Evolutionary conservation across 371 early-diverging fungal species (phyloP).

Genomic region (Zychaea mexicana): DNA sequence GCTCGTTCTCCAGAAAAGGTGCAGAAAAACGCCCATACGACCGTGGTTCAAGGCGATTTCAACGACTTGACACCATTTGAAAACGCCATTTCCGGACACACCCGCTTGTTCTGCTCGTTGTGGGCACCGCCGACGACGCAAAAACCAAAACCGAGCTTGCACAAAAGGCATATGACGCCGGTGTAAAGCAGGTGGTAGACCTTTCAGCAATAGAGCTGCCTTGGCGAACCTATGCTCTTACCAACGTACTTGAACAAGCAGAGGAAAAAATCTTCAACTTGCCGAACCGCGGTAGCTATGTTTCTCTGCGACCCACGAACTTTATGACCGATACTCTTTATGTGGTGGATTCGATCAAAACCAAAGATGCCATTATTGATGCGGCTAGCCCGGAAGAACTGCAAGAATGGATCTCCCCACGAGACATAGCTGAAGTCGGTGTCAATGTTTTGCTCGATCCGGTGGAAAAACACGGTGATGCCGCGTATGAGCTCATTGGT

Average conservation of each 20-base stretch:
- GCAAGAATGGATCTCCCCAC: slow-evolving; percentile 18
- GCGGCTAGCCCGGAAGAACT: not conserved
- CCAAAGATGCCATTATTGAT: slow-evolving; percentile 6
- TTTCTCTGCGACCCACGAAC: slow-evolving; percentile 32
- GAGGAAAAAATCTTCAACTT: not conserved
- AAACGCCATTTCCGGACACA: slow-evolving; percentile 13
- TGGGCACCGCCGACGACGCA: not conserved
- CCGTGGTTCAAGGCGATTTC: slow-evolving; percentile 19
- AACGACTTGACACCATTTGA: slow-evolving; percentile 10
- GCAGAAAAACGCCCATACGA: not conserved
- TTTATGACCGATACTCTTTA: slow-evolving; percentile 29
- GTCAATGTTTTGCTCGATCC: slow-evolving; percentile 12
- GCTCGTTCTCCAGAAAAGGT: slow-evolving; percentile 27
- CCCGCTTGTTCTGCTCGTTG: slow-evolving; percentile 12
- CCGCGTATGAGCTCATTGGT: slow-evolving; percentile 17
- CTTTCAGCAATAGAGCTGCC: slow-evolving; percentile 5
- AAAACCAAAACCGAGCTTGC: not conserved
- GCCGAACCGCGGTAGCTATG: slow-evolving; percentile 1
- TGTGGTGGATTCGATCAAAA: not conserved
- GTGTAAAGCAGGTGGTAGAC: slow-evolving; percentile 21
- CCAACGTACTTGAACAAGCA: not conserved
- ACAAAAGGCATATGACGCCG: slow-evolving; percentile 15
- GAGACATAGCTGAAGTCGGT: slow-evolving; percentile 16
- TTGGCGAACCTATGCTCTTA: not conserved
- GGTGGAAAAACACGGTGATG: slow-evolving; percentile 20